Conservation (phyloP, 805 yeast species). For the Metschnikowia cubensis region DNA sequence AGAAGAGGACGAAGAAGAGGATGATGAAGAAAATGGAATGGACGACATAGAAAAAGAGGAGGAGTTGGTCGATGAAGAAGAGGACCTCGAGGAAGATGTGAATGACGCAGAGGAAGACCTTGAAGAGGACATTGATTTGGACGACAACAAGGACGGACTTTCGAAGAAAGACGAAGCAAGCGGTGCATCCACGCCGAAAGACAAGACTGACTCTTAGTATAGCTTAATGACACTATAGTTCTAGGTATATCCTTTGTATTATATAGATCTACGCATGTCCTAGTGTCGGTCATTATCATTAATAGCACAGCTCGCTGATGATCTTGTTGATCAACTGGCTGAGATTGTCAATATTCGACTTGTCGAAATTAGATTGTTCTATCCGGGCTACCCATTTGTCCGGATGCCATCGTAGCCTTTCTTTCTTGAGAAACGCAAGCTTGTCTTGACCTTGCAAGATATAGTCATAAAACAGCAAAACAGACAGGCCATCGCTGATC, state of each 20-base stretch:
- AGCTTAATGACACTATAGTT: neutral
- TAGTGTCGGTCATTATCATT: neutral
- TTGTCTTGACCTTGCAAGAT: constrained; percentile 16
- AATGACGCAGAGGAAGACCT: constrained; percentile 11
- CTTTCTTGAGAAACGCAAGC: constrained; percentile 35
- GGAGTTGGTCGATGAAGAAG: constrained; percentile 17
- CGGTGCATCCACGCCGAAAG: constrained; percentile 19
- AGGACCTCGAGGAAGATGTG: constrained; percentile 9
- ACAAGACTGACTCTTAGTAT: constrained; percentile 6
- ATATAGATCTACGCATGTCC: no score
- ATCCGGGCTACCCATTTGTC: constrained; percentile 48
- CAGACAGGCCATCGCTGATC: constrained; percentile 21
- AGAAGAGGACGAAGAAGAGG: constrained; percentile 17
- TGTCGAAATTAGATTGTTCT: constrained; percentile 19
- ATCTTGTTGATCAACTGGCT: constrained; percentile 29
- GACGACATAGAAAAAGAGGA: constrained; percentile 11
- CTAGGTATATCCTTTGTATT: neutral
- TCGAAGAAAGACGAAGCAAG: constrained; percentile 11
- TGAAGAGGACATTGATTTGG: constrained; percentile 11
- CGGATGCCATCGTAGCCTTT: constrained; percentile 69
- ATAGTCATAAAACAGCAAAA: constrained; percentile 26
- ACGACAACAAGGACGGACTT: constrained; percentile 1
- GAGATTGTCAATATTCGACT: constrained; percentile 26
- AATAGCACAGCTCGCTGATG: constrained; percentile 4
- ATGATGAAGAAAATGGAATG: constrained; percentile 16